Base-by-base conservation (phyloP, 306 rosid species). In the Fagus crenata region DNA sequence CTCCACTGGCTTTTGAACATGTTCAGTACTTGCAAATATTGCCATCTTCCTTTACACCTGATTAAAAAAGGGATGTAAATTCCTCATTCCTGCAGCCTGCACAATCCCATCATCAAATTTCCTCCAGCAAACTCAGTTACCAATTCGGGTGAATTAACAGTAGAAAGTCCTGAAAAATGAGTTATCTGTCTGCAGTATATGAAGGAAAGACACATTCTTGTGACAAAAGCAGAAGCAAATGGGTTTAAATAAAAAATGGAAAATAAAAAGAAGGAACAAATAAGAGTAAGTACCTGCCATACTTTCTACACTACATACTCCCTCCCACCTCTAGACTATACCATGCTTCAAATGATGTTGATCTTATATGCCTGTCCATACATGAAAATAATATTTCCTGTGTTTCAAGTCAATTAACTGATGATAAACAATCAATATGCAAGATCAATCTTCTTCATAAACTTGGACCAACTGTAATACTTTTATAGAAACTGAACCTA, bases 331-430 rank as follows among this genome's bases (percentile, higher is more conserved):
- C 28, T 22, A 71, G 41, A 70, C 58, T 74, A 76, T 28, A 78
- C 53, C 71, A 81, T 75, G 82, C 80, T 68, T 69, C 82, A 80
- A 67, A 58, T 22, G 31, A 58, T 22, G 28, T 22, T 22, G 28
- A 22, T 22, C 28, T 22, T 22, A 22, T 63, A 75, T 69, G 80
- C 64, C 71, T 22, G 43, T 35, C 14, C 69, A 35, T 77, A 73
- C 80, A 74, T 7, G 39, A 17, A 31, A 61, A 72, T 68, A 64
- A 81, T 49, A 79, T 65, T 82, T 77, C 73, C 56, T 79, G 53
- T 32, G 70, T 81, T 81, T 79, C 80, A 78, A 70, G 74, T 76
- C 81, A 81, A 64, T 37, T 51, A 72, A 31, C 67, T 46, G 69
- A 76, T 76, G 63, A 77, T 70, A 74, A 72, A 79, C 67, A 67